phyloP scores from a whole-genome alignment of 176 grass and related monocot genomes.

The Carex myosuroides region DNA sequence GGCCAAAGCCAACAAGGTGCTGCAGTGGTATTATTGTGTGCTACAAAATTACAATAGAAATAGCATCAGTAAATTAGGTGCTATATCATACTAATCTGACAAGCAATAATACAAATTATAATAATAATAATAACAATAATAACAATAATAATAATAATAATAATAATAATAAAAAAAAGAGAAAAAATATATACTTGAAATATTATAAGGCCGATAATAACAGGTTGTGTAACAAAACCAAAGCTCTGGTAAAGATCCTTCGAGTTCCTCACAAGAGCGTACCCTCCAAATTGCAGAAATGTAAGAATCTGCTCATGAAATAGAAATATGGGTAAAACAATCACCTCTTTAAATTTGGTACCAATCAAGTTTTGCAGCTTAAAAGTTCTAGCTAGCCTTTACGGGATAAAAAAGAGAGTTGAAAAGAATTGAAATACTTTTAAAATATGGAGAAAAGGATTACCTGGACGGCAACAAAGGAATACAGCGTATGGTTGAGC shows the following conservation, averaged over 20 bases:
- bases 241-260: slow-evolving; percentile 97
- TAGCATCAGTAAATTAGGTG: neutral
- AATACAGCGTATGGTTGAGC: slow-evolving; percentile 87
- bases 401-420: neutral
- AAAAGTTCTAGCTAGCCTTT: neutral
- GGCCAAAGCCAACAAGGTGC: slow-evolving; percentile 77
- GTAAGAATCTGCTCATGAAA: slow-evolving; percentile 63
- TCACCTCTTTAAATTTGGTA: slow-evolving; percentile 5
- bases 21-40: slow-evolving; percentile 94
- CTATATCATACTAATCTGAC: neutral
- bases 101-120: no score
- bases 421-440: neutral
- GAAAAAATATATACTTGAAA: slow-evolving; percentile 54
- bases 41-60: slow-evolving; percentile 37
- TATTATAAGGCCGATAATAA: slow-evolving; percentile 90
- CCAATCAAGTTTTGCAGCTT: neutral
- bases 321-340: neutral
- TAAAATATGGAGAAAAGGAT: slow-evolving; percentile 22
- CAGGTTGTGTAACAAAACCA: slow-evolving; percentile 77
- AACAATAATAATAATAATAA: no score
- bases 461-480: slow-evolving; percentile 92
- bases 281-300: slow-evolving; percentile 99
- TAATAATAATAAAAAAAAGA: slow-evolving; percentile 15
- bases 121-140: no score
- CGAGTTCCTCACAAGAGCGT: slow-evolving; percentile 93